Conservation (phyloP, 352 stramenopile species). For the Pythium volutum region DNA sequence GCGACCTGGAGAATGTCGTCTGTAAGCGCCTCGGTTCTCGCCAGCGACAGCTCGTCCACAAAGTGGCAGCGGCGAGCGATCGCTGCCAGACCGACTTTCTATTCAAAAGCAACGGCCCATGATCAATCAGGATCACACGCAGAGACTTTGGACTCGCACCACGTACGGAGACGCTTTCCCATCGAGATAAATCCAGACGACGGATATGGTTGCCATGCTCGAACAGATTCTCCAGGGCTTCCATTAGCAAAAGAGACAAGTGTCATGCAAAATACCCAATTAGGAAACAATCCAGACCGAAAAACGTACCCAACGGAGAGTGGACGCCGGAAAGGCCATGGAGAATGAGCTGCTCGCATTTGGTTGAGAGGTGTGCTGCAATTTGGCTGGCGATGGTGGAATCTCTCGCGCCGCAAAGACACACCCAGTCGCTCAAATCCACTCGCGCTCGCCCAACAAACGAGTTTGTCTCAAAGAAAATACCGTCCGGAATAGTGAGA, state of each 20-base stretch:
- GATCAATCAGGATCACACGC: too few species aligned
- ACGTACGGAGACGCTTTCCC: slow-evolving; percentile 15
- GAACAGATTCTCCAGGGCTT: slow-evolving; percentile 40
- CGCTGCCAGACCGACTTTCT: slow-evolving; percentile 48
- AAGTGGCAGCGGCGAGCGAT: slow-evolving; percentile 15
- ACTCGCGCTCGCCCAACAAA: slow-evolving; percentile 34
- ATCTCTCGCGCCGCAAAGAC: slow-evolving; percentile 29
- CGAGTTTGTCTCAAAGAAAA: slow-evolving; percentile 65
- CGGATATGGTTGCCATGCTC: slow-evolving; percentile 36
- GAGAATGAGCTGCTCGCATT: slow-evolving; percentile 47
- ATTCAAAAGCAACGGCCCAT: neutral
- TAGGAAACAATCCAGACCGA: neutral
- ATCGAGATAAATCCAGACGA: slow-evolving; percentile 37
- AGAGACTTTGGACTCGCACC: neutral
- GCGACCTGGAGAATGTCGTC: slow-evolving; percentile 47
- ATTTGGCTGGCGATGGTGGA: slow-evolving; percentile 37
- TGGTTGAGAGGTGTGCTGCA: slow-evolving; percentile 34
- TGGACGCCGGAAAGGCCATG: slow-evolving; percentile 32
- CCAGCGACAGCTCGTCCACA: slow-evolving; percentile 36
- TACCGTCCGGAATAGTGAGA: slow-evolving; percentile 32
- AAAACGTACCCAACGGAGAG: slow-evolving; percentile 29
- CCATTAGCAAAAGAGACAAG: neutral
- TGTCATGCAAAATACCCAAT: neutral
- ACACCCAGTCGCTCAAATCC: slow-evolving; percentile 52
- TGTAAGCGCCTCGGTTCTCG: slow-evolving; percentile 46